Evolutionary conservation across 73 alveolate species (phyloP).

Genomic region (Loxodes magnus): DNA sequence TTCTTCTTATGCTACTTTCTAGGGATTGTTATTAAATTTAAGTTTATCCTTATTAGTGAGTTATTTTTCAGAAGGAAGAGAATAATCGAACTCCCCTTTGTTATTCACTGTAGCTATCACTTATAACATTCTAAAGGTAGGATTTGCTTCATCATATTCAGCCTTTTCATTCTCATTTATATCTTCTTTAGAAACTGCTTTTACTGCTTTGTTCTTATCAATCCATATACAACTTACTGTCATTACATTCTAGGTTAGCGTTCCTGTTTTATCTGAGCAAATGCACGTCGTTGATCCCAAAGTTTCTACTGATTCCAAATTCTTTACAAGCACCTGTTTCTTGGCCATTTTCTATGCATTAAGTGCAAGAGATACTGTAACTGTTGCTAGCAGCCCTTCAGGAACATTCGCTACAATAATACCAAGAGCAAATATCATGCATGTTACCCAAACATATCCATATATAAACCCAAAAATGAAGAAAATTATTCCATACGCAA

Average conservation of each 20-base stretch:
- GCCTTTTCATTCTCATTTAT: conserved; percentile 18
- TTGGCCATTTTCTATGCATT: conserved; percentile 45
- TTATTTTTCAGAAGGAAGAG: too few relatives aligned
- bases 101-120: conserved; percentile 5
- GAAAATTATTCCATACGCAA: conserved; percentile 36
- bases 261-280: conserved; percentile 83
- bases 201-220: conserved; percentile 46
- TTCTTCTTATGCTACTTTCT: too few relatives aligned
- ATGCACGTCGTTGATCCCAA: conserved; percentile 78
- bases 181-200: conserved; percentile 58
- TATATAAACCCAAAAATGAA: conserved; percentile 36
- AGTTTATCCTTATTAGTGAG: too few relatives aligned
- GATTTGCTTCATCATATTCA: conserved; percentile 10
- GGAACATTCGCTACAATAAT: conserved; percentile 35
- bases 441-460: conserved; percentile 32
- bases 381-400: conserved; percentile 39
- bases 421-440: conserved; percentile 15
- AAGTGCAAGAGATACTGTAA: conserved; percentile 46
- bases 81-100: conserved; percentile 20
- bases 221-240: conserved; percentile 43
- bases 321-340: conserved; percentile 52
- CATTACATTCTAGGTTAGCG: conserved; percentile 72
- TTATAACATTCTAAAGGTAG: conserved; percentile 11
- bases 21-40: too few relatives aligned
- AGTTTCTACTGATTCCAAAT: conserved; percentile 68